Percentiles rank a stretch among this genome's conserved stretches.
phyloP scores from a whole-genome alignment of 2,329 filamentous ascomycete genomes.

The Cladosporium halotolerans region DNA sequence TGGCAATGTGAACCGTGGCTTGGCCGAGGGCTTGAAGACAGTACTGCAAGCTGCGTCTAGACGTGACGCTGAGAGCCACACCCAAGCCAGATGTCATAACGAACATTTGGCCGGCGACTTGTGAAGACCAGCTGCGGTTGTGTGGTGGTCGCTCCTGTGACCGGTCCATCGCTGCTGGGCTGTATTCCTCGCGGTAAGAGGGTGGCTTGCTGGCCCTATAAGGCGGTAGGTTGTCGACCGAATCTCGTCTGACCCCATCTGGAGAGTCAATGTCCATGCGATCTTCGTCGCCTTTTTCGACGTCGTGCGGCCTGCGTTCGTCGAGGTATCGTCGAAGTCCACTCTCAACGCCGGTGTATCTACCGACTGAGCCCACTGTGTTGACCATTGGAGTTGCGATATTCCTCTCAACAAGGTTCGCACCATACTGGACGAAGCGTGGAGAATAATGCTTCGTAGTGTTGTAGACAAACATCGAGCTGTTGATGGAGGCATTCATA shows the following conservation, averaged over 20 bases:
- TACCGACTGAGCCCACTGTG: constrained; percentile 75
- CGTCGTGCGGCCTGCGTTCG: constrained; percentile 47
- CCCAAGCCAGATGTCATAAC: constrained; percentile 87
- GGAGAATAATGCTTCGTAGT: constrained; percentile 87
- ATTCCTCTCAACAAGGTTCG: constrained; percentile 84
- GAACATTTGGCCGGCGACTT: constrained; percentile 54
- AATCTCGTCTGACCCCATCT: constrained; percentile 44
- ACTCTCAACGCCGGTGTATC: constrained; percentile 80
- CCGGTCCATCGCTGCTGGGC: constrained; percentile 25
- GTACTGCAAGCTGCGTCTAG: constrained; percentile 74
- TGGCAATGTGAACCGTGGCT: constrained; percentile 75
- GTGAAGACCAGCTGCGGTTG: constrained; percentile 61
- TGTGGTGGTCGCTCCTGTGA: constrained; percentile 31
- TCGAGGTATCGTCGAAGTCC: constrained; percentile 77
- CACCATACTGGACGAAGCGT: constrained; percentile 75
- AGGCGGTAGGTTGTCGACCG: constrained; percentile 69
- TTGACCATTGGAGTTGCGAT: constrained; percentile 76
- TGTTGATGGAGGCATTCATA: constrained; percentile 52
- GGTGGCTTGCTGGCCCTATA: constrained; percentile 65
- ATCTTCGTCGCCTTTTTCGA: constrained; percentile 38
- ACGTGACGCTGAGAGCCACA: constrained; percentile 85
- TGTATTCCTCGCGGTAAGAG: constrained; percentile 30
- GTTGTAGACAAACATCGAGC: constrained; percentile 77
- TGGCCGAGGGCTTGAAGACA: constrained; percentile 74
- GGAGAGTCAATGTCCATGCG: constrained; percentile 41